These are phyloP conservation scores for Leccinum obscurum DNA, from an alignment of 768 basidiomycete species.

Conservation along the genomic window DNA sequence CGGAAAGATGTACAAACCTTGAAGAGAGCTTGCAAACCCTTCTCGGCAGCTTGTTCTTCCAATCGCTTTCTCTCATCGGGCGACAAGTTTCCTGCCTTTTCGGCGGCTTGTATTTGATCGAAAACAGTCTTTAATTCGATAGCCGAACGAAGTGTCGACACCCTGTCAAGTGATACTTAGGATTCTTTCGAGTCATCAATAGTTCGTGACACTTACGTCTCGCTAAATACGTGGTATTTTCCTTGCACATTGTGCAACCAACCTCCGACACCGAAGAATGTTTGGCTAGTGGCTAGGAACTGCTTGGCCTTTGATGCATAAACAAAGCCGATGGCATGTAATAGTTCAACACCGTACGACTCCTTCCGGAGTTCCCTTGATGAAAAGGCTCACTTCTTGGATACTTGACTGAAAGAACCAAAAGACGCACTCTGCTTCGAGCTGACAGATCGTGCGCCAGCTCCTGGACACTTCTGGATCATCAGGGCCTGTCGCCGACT, in stretches of 20 bases:
- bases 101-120: conserved; percentile 89
- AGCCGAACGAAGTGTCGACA: conserved; percentile 82
- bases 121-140: conserved; percentile 89
- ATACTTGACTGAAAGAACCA: neutral
- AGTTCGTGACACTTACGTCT: conserved; percentile 61
- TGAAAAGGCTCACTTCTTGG: conserved; percentile 8
- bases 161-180: conserved; percentile 42
- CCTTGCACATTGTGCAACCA: conserved; percentile 93
- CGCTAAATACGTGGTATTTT: conserved; percentile 91
- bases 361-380: conserved; percentile 81
- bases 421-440: conserved; percentile 76
- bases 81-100: conserved; percentile 75
- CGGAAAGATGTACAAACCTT: conserved; percentile 50
- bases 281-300: conserved; percentile 69
- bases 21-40: conserved; percentile 87
- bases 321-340: conserved; percentile 85
- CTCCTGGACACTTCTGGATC: conserved; percentile 70
- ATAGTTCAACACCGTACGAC: conserved; percentile 83
- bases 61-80: conserved; percentile 79
- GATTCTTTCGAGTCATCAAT: neutral
- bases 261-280: conserved; percentile 80
- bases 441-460: conserved; percentile 73
- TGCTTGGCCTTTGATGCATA: conserved; percentile 84
- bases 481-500: conserved; percentile 70
- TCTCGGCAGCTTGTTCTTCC: conserved; percentile 92